phyloP scores from a whole-genome alignment of 2,329 filamentous ascomycete genomes.

The Lachnellula subtilissima region DNA sequence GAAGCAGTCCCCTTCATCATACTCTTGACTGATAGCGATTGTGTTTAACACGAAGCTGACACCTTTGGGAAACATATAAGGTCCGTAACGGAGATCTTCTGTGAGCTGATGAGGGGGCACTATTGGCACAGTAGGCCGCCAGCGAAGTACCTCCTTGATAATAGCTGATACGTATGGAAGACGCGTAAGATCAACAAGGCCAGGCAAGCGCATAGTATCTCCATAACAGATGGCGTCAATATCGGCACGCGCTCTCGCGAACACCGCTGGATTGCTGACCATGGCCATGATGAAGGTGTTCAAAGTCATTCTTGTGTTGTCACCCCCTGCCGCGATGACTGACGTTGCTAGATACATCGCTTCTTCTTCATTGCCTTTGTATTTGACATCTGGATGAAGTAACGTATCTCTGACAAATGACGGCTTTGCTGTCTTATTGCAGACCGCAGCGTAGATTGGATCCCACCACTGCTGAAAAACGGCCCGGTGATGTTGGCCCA shows the following conservation, averaged over 20 bases:
- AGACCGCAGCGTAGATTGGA: not conserved
- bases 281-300: slow-evolving; percentile 34
- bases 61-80: slow-evolving; percentile 1
- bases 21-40: slow-evolving; percentile 2
- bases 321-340: slow-evolving; percentile 33
- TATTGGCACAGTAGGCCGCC: slow-evolving; percentile 40
- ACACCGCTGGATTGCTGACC: slow-evolving; percentile 24
- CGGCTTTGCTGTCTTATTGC: slow-evolving; percentile 2
- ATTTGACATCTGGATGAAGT: slow-evolving; percentile 18
- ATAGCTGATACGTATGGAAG: slow-evolving; percentile 41
- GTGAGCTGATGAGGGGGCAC: slow-evolving; percentile 49
- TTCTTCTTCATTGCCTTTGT: slow-evolving; percentile 30
- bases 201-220: slow-evolving; percentile 33
- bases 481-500: not conserved
- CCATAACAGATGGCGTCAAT: slow-evolving; percentile 26
- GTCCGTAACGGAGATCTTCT: slow-evolving; percentile 48
- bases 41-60: slow-evolving; percentile 33
- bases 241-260: slow-evolving; percentile 23
- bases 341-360: slow-evolving; percentile 35
- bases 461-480: not conserved
- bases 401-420: slow-evolving; percentile 31
- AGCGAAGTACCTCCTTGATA: slow-evolving; percentile 42
- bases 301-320: slow-evolving; percentile 31
- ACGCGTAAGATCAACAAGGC: slow-evolving; percentile 38
- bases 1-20: slow-evolving; percentile 28